Base-by-base conservation (phyloP, 2,329 filamentous ascomycete species). In the Parafenestella ontariensis region DNA sequence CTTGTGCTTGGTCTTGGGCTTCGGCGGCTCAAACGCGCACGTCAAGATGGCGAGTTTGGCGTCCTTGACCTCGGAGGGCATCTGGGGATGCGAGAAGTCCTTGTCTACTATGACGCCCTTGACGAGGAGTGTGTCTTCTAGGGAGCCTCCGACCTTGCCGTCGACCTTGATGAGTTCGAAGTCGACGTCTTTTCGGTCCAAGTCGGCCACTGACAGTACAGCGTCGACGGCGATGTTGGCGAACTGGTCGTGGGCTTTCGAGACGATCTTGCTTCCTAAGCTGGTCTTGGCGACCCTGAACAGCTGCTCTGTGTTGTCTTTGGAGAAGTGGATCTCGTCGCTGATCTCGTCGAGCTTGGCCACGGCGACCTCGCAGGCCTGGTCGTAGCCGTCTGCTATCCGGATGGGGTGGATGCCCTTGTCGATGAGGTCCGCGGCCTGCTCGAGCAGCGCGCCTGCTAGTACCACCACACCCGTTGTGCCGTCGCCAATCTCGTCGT, bases 1-100 rank as follows among this genome's bases (percentile, higher is more conserved):
- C 83, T 97, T 96, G 81, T 99, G 95, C 86, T 99, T 99, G 43
- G 95, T 99, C 87, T 99, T 99, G 66, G 95, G 95, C 85, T 99
- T 99, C 46, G 95, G 95, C 28, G 95, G 95, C 82, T 99, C 95
- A 75, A 99, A 99, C 3, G 95, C 92, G 77, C 95, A 99, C 46
- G 95, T 99, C 56, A 99, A 82, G 71, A 99, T 99, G 66, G 95
- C 95, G 72, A 99, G 88, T 83, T 97, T 98, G 73, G 95, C 96
- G 78, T 99, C 92, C 69, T 83, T 86, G 62, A 99, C 94, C 79
- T 97, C 92, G 46, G 90, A 91, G 10, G 95, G 95, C 95, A 99
- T 99, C 81, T 99, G 95, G 11, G 95, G 95, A 78, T 99, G 95
- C 31, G 95, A 98, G 78, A 99, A 99, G 81, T 99, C 96, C 83